Conservation (phyloP, 2,329 filamentous ascomycete genomes). For the Colletotrichum orbiculare region DNA sequence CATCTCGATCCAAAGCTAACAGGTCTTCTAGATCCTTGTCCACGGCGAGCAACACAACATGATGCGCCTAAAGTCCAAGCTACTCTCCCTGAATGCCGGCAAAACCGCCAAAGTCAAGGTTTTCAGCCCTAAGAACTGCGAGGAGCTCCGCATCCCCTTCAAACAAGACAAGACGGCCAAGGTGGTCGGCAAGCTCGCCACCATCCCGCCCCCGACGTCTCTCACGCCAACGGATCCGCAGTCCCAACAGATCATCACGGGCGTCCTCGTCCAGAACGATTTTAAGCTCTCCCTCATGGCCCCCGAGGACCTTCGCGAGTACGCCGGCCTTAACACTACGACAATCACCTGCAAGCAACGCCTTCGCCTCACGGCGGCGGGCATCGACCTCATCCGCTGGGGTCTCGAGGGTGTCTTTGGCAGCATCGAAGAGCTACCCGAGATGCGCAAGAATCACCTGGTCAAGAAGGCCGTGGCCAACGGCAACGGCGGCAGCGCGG, state of each 20-base stretch:
- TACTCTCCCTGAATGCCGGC: constrained; percentile 89
- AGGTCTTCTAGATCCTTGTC: constrained; percentile 79
- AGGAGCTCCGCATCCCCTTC: constrained; percentile 95
- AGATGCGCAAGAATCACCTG: constrained; percentile 57
- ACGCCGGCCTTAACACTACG: constrained; percentile 95
- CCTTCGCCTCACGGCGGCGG: constrained; percentile 86
- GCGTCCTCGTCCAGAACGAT: constrained; percentile 95
- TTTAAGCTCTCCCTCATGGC: constrained; percentile 98
- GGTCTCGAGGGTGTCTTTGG: constrained; percentile 95
- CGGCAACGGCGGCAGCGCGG: constrained; percentile 48
- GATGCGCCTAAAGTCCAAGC: constrained; percentile 94
- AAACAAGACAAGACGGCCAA: constrained; percentile 95
- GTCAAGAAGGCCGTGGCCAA: constrained; percentile 46
- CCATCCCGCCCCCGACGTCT: constrained; percentile 75
- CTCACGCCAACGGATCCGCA: constrained; percentile 46
- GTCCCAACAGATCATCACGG: constrained; percentile 73
- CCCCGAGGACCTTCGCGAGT: constrained; percentile 93
- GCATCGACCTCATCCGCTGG: constrained; percentile 92
- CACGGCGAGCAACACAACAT: constrained; percentile 98
- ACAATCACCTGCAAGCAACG: constrained; percentile 94
- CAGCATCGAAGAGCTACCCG: constrained; percentile 76
- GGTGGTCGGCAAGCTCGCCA: constrained; percentile 92
- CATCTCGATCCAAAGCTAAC: constrained; percentile 15
- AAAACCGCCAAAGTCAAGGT: constrained; percentile 89
- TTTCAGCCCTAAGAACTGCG: constrained; percentile 92